Conservation (phyloP, 257 asterid species). For the Solanum pinnatisectum region DNA sequence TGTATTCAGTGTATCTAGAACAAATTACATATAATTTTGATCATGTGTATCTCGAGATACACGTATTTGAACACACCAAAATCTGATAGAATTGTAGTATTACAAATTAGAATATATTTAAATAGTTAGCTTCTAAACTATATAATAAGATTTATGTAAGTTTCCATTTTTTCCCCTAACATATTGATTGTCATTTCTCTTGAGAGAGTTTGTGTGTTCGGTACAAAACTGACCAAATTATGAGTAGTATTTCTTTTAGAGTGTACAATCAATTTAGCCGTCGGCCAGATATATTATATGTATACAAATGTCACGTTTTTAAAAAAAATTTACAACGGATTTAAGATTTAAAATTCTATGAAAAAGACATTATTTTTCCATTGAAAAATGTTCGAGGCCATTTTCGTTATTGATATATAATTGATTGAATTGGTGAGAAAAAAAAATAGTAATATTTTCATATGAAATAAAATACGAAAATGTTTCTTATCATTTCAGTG, state of each 20-base stretch:
- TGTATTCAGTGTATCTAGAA: no score
- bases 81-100: no score
- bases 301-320: no score
- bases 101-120: no score
- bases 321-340: background rate
- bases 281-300: conserved; percentile 5
- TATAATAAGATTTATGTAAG: background rate
- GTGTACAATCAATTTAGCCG: conserved; percentile 5
- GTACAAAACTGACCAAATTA: background rate
- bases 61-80: no score
- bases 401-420: no score
- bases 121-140: no score
- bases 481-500: background rate
- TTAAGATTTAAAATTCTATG: background rate
- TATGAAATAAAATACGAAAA: no score
- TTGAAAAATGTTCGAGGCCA: background rate
- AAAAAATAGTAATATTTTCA: background rate
- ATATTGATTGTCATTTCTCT: background rate
- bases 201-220: background rate
- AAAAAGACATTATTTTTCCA: no score
- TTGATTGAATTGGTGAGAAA: background rate
- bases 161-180: background rate
- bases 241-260: background rate
- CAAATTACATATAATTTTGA: background rate
- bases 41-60: background rate